Evolutionary conservation across 108 stramenopile genomes (phyloP).

Genomic region (Fragilariopsis cylindrus): DNA sequence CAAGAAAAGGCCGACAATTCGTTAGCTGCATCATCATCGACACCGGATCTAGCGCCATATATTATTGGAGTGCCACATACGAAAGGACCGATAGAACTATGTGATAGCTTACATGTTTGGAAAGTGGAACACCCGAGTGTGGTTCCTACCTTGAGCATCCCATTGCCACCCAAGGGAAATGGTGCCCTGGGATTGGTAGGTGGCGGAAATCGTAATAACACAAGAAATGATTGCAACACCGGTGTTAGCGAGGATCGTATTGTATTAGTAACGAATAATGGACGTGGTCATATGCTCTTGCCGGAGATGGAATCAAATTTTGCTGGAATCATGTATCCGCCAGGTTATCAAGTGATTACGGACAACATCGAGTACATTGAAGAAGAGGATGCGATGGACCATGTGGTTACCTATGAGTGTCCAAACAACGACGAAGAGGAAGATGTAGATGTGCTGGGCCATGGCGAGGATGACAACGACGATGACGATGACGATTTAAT

Average conservation of each 20-base stretch:
- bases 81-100: constrained; percentile 47
- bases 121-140: constrained; percentile 30
- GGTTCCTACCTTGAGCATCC: constrained; percentile 31
- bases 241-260: constrained; percentile 20
- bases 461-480: constrained; percentile 18
- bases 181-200: constrained; percentile 31
- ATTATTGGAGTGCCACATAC: constrained; percentile 44
- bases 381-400: constrained; percentile 61
- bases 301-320: constrained; percentile 49
- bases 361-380: constrained; percentile 71
- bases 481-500: constrained; percentile 10
- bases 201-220: constrained; percentile 1
- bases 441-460: not conserved
- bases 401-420: not conserved
- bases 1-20: not conserved
- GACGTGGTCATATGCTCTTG: constrained; percentile 35
- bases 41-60: constrained; percentile 25
- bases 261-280: constrained; percentile 31
- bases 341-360: constrained; percentile 56
- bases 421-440: constrained; percentile 21
- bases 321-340: constrained; percentile 62
- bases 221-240: not conserved
- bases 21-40: not conserved
- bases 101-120: constrained; percentile 47
- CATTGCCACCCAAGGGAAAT: constrained; percentile 32